Conservation (phyloP, 768 basidiomycete genomes). For the Hypsizygus marmoreus region DNA sequence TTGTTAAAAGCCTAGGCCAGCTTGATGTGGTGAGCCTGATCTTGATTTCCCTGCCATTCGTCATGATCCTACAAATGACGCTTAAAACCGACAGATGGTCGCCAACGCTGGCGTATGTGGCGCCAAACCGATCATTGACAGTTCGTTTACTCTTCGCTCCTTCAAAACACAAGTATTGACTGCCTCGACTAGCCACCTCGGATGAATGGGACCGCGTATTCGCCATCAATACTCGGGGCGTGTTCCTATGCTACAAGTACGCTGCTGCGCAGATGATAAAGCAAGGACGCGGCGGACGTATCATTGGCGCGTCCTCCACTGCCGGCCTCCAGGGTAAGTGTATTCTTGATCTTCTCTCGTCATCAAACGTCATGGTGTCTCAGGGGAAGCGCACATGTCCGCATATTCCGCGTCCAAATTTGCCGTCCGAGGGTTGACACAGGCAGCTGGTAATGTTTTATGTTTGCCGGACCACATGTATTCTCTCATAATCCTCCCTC, state of each 20-base stretch:
- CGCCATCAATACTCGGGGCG: conserved; percentile 31
- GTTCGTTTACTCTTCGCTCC: conserved; percentile 5
- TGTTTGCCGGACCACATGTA: too few relatives aligned
- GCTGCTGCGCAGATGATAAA: conserved; percentile 40
- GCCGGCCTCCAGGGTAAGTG: conserved; percentile 39
- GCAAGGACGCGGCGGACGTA: conserved; percentile 42
- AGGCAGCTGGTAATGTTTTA: conserved; percentile 34
- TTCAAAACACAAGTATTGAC: not conserved
- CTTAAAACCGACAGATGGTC: conserved; percentile 25
- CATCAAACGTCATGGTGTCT: not conserved
- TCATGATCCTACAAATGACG: not conserved
- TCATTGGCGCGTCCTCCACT: conserved; percentile 40
- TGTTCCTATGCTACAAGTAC: conserved; percentile 38
- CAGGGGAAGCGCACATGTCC: conserved; percentile 11
- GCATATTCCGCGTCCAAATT: conserved; percentile 43
- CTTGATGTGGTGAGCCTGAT: conserved; percentile 31
- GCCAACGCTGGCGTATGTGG: conserved; percentile 31
- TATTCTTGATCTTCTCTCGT: not conserved
- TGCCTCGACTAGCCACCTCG: conserved; percentile 9
- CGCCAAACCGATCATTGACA: conserved; percentile 7
- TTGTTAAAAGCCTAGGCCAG: conserved; percentile 21
- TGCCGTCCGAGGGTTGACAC: conserved; percentile 44
- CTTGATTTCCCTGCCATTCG: not conserved
- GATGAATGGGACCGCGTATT: conserved; percentile 27
- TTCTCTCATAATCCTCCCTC: too few relatives aligned